Evolutionary conservation across 768 basidiomycete genomes (phyloP).

Genomic region (Boletus coccyginus): DNA sequence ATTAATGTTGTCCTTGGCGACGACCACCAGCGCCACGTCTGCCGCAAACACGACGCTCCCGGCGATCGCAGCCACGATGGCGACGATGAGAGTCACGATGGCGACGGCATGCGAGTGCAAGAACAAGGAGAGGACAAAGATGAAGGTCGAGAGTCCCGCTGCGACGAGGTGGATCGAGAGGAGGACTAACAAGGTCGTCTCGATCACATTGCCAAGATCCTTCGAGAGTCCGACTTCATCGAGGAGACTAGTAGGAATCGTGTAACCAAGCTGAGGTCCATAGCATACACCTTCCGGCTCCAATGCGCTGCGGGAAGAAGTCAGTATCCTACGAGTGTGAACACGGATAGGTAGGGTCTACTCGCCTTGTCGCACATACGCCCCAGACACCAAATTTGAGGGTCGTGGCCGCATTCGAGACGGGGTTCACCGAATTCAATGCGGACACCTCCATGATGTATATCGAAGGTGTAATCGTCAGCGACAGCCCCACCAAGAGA

Average conservation of each 20-base stretch:
- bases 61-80: conserved; percentile 56
- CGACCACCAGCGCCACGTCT: conserved; percentile 60
- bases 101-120: conserved; percentile 53
- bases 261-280: conserved; percentile 68
- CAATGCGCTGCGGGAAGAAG: conserved; percentile 2
- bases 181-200: conserved; percentile 48
- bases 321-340: background rate
- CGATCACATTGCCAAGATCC: conserved; percentile 42
- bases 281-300: conserved; percentile 46
- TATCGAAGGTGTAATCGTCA: conserved; percentile 70
- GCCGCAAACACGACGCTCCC: conserved; percentile 54
- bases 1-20: conserved; percentile 45
- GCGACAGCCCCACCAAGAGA: conserved; percentile 71
- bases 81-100: conserved; percentile 56
- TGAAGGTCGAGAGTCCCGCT: conserved; percentile 55
- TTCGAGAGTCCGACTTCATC: conserved; percentile 43
- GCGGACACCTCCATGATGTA: conserved; percentile 53
- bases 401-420: conserved; percentile 54
- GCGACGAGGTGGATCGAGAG: conserved; percentile 70
- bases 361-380: conserved; percentile 61
- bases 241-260: conserved; percentile 48
- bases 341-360: background rate
- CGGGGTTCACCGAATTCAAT: conserved; percentile 28
- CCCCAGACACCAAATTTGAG: conserved; percentile 84
- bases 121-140: conserved; percentile 54